Conservation (phyloP, 2,329 filamentous ascomycete genomes). For the Claviceps pusilla region DNA sequence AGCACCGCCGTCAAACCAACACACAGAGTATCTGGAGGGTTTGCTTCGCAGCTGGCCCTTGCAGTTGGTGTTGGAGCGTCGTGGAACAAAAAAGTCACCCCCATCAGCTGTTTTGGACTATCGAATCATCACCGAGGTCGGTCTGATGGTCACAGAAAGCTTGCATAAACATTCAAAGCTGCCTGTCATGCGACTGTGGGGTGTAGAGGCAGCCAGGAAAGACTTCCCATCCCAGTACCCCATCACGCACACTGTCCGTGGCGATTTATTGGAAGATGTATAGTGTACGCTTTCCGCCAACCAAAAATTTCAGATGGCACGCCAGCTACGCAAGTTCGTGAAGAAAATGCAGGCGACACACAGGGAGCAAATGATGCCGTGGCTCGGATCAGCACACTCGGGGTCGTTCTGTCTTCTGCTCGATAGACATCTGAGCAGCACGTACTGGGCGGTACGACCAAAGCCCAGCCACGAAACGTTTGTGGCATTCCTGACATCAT, state of each 20-base stretch:
- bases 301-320: slow-evolving; percentile 12
- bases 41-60: slow-evolving; percentile 7
- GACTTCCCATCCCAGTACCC: not conserved
- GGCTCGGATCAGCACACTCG: slow-evolving; percentile 9
- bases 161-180: slow-evolving; percentile 3
- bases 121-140: slow-evolving; percentile 4
- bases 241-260: slow-evolving; percentile 7
- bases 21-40: slow-evolving; percentile 6
- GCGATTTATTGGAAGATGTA: slow-evolving; percentile 15
- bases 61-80: slow-evolving; percentile 5
- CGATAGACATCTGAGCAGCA: slow-evolving; percentile 13
- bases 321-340: slow-evolving; percentile 15
- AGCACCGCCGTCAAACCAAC: slow-evolving; percentile 4
- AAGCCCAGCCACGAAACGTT: slow-evolving; percentile 8
- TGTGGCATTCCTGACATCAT: slow-evolving; percentile 14
- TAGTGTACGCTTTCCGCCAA: slow-evolving; percentile 12
- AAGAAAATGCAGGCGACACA: slow-evolving; percentile 9
- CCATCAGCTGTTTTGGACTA: not conserved
- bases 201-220: not conserved
- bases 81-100: not conserved
- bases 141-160: slow-evolving; percentile 7
- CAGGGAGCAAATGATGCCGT: not conserved
- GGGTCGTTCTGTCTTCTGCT: slow-evolving; percentile 10
- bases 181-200: slow-evolving; percentile 8
- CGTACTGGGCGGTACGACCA: slow-evolving; percentile 14